Evolutionary conservation across 2,329 filamentous ascomycete genomes (phyloP).

Genomic region (Gaeumannomyces tritici): DNA sequence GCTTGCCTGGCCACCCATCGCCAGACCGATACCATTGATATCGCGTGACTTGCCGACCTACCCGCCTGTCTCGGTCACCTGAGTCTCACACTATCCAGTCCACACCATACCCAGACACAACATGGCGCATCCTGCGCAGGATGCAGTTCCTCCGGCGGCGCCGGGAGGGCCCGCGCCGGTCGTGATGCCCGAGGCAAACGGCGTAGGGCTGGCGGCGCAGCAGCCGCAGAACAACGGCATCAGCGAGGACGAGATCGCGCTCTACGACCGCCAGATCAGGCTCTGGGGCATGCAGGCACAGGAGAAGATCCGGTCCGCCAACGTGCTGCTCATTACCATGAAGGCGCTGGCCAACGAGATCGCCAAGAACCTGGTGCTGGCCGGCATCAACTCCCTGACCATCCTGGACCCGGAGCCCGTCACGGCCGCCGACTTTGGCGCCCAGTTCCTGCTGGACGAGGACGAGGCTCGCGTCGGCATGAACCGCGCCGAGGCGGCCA

Average conservation of each 20-base stretch:
- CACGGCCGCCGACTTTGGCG: constrained; percentile 69
- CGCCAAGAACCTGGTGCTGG: constrained; percentile 93
- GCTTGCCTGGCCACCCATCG: not conserved
- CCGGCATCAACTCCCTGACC: constrained; percentile 83
- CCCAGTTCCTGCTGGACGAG: constrained; percentile 68
- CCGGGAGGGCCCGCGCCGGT: not conserved
- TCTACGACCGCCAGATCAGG: constrained; percentile 95
- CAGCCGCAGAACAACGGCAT: constrained; percentile 14
- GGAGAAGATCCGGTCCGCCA: constrained; percentile 80
- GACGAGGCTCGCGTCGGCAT: constrained; percentile 61
- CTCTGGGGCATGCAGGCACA: constrained; percentile 96
- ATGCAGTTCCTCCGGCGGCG: not conserved
- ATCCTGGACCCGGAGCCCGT: constrained; percentile 72
- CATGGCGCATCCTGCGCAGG: not conserved
- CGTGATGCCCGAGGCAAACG: not conserved
- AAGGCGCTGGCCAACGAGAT: constrained; percentile 87
- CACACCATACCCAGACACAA: not conserved
- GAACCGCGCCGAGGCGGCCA: constrained; percentile 77
- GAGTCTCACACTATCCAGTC: not conserved
- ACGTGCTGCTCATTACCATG: constrained; percentile 81
- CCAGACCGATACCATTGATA: not conserved
- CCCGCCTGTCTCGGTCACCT: not conserved
- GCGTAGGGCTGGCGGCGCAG: not conserved
- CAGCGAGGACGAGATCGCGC: constrained; percentile 72
- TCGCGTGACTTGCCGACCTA: not conserved